Conservation (phyloP, 2,329 filamentous ascomycete species). For the Sporothrix protearum region DNA sequence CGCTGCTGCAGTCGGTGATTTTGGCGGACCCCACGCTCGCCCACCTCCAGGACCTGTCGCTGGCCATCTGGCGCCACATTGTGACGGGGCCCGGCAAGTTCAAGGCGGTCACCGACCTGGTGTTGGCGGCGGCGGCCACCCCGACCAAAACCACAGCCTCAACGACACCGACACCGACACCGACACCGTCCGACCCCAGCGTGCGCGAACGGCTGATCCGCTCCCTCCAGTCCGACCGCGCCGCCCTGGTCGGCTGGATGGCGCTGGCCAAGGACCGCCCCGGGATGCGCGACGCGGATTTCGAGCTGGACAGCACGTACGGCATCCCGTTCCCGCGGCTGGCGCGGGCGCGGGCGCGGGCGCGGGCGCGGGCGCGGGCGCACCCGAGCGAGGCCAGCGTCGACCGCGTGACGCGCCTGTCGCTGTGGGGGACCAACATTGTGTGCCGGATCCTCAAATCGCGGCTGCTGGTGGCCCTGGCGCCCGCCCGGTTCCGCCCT, state of each 20-base stretch:
- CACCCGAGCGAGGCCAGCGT: not conserved
- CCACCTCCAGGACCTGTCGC: not conserved
- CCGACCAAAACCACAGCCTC: too few species aligned
- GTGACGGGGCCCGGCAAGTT: conserved; percentile 3
- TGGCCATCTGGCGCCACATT: conserved; percentile 9
- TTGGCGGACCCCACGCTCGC: not conserved
- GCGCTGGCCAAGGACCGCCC: not conserved
- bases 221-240: not conserved
- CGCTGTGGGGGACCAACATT: conserved; percentile 15
- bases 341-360: too few species aligned
- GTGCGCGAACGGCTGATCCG: not conserved
- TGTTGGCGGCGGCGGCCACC: too few species aligned
- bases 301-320: not conserved
- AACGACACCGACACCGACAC: too few species aligned
- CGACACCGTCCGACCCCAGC: not conserved
- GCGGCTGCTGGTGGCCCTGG: conserved; percentile 11
- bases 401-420: not conserved
- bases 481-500: not conserved
- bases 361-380: too few species aligned
- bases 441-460: conserved; percentile 9
- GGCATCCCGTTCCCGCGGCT: conserved; percentile 7
- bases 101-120: not conserved
- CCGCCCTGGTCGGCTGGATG: conserved; percentile 3
- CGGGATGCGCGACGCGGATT: not conserved
- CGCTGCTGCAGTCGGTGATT: not conserved